Base-by-base conservation (phyloP, 805 yeast genomes). In the Geotrichum ghanense region DNA sequence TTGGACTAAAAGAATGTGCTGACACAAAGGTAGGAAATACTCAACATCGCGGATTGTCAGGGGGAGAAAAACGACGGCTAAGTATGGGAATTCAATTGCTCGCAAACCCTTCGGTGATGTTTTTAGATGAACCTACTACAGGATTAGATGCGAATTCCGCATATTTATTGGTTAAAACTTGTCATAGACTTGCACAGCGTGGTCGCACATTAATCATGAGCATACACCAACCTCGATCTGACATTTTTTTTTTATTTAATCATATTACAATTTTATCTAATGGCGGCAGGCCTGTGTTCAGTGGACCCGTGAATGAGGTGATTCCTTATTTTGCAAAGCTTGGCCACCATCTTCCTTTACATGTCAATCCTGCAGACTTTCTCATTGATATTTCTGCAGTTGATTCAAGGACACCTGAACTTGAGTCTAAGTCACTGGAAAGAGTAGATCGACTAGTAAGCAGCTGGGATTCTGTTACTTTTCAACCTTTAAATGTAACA, bases 111-210 rank as follows among this genome's bases (percentile, higher is more conserved):
- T 76, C 88, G 0, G 66, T 86, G 1, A 62, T 87, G 50, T 85
- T 85, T 55, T 63, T 86, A 40, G 95, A 86, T 60, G 95, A 86
- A 55, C 95, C 95, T 3, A 86, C 95, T 1, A 85, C 95, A 0
- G 95, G 95, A 0, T 64, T 86, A 26, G 95, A 86, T 61, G 79
- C 94, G 3, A 78, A 77, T 50, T 79, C 88, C 10, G 89, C 95
- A 0, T 74, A 71, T 52, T 65, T 78, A 47, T 67, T 86, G 27
- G 73, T 86, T 14, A 66, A 72, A 41, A 76, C 85, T 0, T 69
- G 87, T 46, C 74, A 77, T 52, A 70, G 74, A 48, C 66, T 81
- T 27, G 78, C 84, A 0, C 59, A 59, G 41, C 61, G 65, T 12
- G 89, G 90, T 0, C 75, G 86, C 48, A 82, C 92, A 0, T 72